Evolutionary conservation across 805 yeast species (phyloP).

Genomic region (Sungouiozyma ichnusensis): DNA sequence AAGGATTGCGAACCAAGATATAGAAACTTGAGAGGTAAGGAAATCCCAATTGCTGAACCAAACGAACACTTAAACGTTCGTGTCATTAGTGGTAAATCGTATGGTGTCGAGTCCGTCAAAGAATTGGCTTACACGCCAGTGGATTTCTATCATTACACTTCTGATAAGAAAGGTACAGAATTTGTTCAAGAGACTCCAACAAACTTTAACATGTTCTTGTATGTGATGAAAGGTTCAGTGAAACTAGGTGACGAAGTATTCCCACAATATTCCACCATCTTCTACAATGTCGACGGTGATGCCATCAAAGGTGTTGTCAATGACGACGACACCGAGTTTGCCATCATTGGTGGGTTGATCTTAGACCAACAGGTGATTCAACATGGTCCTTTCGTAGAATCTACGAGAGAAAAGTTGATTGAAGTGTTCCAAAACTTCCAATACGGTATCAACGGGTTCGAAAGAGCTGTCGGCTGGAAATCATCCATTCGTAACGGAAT

Average conservation of each 20-base stretch:
- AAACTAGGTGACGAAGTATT: slow-evolving; percentile 34
- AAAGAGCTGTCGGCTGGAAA: slow-evolving; percentile 49
- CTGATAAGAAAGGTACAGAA: slow-evolving; percentile 49
- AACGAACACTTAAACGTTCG: slow-evolving; percentile 47
- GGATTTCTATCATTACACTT: slow-evolving; percentile 52
- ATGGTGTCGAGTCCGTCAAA: slow-evolving; percentile 58
- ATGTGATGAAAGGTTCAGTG: slow-evolving; percentile 51
- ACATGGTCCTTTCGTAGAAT: slow-evolving; percentile 85
- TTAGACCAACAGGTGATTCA: slow-evolving; percentile 69
- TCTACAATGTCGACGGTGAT: slow-evolving; percentile 63
- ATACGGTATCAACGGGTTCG: slow-evolving; percentile 55
- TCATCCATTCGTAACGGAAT: slow-evolving; percentile 31
- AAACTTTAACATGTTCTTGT: slow-evolving; percentile 60
- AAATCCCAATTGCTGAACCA: slow-evolving; percentile 58
- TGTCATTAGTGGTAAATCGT: slow-evolving; percentile 69
- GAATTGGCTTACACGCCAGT: slow-evolving; percentile 77
- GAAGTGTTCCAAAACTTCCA: slow-evolving; percentile 66
- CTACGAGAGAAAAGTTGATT: slow-evolving; percentile 51
- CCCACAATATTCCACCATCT: slow-evolving; percentile 40
- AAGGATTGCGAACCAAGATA: slow-evolving; percentile 62
- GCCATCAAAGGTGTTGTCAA: slow-evolving; percentile 43
- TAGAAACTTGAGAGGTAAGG: slow-evolving; percentile 58
- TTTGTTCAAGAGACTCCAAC: slow-evolving; percentile 48
- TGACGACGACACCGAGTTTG: slow-evolving; percentile 41
- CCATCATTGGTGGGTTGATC: slow-evolving; percentile 61